Percentiles rank a stretch among this genome's conserved stretches.
phyloP scores from a whole-genome alignment of 768 basidiomycete species.

The Lactifluus volemus region DNA sequence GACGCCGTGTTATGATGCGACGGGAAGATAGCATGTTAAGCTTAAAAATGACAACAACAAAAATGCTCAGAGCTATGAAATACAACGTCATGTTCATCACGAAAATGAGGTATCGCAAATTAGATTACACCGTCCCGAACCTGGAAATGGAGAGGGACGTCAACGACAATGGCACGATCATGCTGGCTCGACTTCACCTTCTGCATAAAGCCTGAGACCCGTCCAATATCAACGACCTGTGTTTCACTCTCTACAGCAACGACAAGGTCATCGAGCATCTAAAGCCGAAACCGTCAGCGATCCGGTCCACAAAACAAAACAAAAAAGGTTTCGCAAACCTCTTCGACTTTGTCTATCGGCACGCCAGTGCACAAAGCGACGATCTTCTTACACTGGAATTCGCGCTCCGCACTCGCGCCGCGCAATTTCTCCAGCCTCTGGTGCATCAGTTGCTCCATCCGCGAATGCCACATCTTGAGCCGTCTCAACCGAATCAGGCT shows the following conservation, averaged over 20 bases:
- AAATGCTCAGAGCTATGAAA: constrained; percentile 16
- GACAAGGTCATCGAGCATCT: constrained; percentile 82
- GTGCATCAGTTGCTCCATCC: constrained; percentile 68
- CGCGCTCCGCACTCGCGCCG: constrained; percentile 79
- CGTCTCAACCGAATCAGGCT: constrained; percentile 65
- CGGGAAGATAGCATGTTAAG: constrained; percentile 13
- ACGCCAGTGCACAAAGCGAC: constrained; percentile 85
- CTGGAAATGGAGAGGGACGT: constrained; percentile 24
- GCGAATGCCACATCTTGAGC: constrained; percentile 74
- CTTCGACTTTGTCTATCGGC: constrained; percentile 81
- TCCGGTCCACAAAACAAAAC: not conserved
- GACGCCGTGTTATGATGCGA: not conserved
- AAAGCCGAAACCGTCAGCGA: constrained; percentile 15
- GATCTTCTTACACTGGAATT: constrained; percentile 86
- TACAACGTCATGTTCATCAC: constrained; percentile 4
- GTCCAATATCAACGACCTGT: constrained; percentile 70
- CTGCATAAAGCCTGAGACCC: constrained; percentile 88
- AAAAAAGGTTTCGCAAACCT: constrained; percentile 40
- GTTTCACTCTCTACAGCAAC: constrained; percentile 85
- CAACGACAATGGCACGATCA: not conserved
- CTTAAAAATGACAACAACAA: constrained; percentile 10
- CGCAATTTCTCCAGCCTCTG: constrained; percentile 60
- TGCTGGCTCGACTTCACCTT: constrained; percentile 42
- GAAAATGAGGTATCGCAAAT: constrained; percentile 2
- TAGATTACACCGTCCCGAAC: constrained; percentile 58